Conservation (phyloP, 2,329 filamentous ascomycete genomes). For the Alternaria conjuncta region DNA sequence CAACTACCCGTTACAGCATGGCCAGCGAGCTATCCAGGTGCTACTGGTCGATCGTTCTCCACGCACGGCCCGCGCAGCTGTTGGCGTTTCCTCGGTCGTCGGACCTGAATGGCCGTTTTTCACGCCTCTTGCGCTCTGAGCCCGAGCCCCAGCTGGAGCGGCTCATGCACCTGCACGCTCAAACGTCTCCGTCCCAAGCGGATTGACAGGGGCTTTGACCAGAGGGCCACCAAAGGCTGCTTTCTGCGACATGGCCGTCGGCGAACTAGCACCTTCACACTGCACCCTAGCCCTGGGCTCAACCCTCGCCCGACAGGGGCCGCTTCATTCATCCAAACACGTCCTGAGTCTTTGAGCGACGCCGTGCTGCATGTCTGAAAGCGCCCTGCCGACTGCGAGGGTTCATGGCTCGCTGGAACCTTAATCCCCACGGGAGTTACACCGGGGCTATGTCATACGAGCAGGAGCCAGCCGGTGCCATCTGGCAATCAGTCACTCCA, state of each 20-base stretch:
- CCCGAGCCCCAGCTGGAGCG: slow-evolving; percentile 33
- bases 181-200: slow-evolving; percentile 39
- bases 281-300: slow-evolving; percentile 3
- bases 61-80: slow-evolving; percentile 33
- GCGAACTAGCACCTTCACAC: slow-evolving; percentile 8
- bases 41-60: slow-evolving; percentile 34
- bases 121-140: slow-evolving; percentile 27
- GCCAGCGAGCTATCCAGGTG: slow-evolving; percentile 15
- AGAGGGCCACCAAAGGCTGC: slow-evolving; percentile 19
- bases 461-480: slow-evolving; percentile 38
- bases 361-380: neutral
- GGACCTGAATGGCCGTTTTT: slow-evolving; percentile 35
- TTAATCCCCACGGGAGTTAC: slow-evolving; percentile 47
- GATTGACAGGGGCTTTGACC: slow-evolving; percentile 21
- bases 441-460: slow-evolving; percentile 51
- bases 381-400: slow-evolving; percentile 23
- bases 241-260: slow-evolving; percentile 15
- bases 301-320: slow-evolving; percentile 16
- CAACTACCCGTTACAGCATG: slow-evolving; percentile 18
- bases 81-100: slow-evolving; percentile 28
- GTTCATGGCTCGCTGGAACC: slow-evolving; percentile 38
- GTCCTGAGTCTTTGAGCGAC: neutral
- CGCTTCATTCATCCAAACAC: neutral
- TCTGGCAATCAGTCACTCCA: slow-evolving; percentile 43
- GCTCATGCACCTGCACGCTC: slow-evolving; percentile 32